A percentile compares a stretch with the other conserved stretches of the same genome.
phyloP scores from a whole-genome alignment of 1,284 basidiomycete species.

The Heterobasidion occidentale region DNA sequence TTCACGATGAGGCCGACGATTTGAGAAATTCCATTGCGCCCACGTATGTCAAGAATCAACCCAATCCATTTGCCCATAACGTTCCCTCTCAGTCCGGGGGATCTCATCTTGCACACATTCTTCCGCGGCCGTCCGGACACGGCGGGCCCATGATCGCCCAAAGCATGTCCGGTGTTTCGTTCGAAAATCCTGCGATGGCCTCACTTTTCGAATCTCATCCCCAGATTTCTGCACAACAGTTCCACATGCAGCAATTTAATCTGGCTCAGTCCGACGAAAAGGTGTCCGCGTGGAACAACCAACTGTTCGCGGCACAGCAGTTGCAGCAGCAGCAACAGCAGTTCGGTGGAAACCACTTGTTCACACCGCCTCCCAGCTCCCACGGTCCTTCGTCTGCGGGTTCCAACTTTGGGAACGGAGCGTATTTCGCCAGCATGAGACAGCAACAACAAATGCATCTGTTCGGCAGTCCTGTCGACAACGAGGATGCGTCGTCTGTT shows the following conservation, averaged over 20 bases:
- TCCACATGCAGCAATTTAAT: conserved; percentile 13
- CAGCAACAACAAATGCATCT: conserved; percentile 18
- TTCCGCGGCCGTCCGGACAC: conserved; percentile 11
- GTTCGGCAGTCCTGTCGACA: conserved; percentile 25
- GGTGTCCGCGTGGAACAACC: conserved; percentile 15
- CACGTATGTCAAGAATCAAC: conserved; percentile 11
- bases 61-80: conserved; percentile 22
- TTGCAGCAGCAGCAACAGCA: conserved; percentile 15
- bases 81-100: conserved; percentile 4
- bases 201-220: conserved; percentile 24
- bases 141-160: conserved; percentile 25
- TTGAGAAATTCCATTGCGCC: conserved; percentile 14
- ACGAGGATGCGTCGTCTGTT: conserved; percentile 34
- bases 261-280: conserved; percentile 12
- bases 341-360: conserved; percentile 15
- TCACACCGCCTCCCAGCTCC: conserved; percentile 26
- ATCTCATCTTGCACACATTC: conserved; percentile 11
- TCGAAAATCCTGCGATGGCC: conserved; percentile 28
- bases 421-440: conserved; percentile 24
- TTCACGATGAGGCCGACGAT: conserved; percentile 15
- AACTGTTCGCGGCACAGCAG: conserved; percentile 22
- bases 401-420: conserved; percentile 16
- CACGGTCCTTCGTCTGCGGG: conserved; percentile 15
- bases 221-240: conserved; percentile 12
- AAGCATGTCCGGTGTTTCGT: conserved; percentile 22